Evolutionary conservation across 2,329 filamentous ascomycete genomes (phyloP), one percentile per base, ranked within the genome.

Genomic region (Colletotrichum caudatum): DNA sequence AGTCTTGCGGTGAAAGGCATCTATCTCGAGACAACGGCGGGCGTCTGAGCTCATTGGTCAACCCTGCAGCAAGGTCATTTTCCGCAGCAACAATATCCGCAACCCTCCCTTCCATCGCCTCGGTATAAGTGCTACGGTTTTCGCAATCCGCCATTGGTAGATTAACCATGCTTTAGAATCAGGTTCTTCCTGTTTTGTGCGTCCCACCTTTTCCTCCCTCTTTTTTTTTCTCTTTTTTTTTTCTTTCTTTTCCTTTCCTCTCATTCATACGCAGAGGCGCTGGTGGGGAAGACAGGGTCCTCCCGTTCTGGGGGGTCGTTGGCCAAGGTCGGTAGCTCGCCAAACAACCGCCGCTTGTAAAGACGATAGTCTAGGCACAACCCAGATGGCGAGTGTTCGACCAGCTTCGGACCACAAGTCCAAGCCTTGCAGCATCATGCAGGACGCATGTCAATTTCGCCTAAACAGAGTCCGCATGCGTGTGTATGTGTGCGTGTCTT

Each of bases 391-490:
- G 39, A 57, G 20, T 39, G 1, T 51, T 65, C 44, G 41, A 29
- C 16, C 37, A 37, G 12, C 44, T 44, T 50, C 7, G 48, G 37
- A 35, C 51, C 33, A 41, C 56, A 33, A 70, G 16, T 48, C 18
- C 56, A 66, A 61, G 63, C 39, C 37, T 70, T 54, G 63, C 63
- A 66, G 63, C 63, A 41, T 62, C 58, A 63, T 29, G 39, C 46
- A 53, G 41, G 37, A 57, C 33, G 50, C 59, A 57, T 33, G 12
- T 26, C 35, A 16, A 53, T 37, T 57, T 41, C 44, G 46, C 53
- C 18, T 23, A n/a, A 35, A 33, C 20, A 51, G 33, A 18, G 62
- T 48, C 48, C 61, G 14, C 33, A 46, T 54, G 29, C 23, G 46
- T 48, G n/a, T 48, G n/a, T 5, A 7, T 51, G 51, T 53, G 35